Conservation (phyloP, 208 protist species). For the Trichomonas gallinae region DNA sequence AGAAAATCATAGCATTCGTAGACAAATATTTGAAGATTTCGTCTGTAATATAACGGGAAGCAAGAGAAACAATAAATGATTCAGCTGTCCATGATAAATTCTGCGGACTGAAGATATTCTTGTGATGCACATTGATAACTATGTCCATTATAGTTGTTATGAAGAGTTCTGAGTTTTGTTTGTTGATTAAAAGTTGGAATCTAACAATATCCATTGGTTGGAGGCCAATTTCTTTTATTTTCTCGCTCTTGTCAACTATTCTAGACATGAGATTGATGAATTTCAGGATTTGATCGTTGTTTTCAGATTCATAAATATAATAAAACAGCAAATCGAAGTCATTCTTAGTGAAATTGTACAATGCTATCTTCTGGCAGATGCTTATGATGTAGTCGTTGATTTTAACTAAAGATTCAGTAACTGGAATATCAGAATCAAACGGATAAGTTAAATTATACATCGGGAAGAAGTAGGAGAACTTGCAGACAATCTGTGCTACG, state of each 20-base stretch:
- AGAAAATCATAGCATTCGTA: not conserved
- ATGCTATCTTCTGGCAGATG: not conserved
- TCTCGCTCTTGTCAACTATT: not conserved
- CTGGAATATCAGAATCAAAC: not conserved
- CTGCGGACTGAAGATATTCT: not conserved
- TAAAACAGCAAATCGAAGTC: not conserved
- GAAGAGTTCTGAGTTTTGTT: not conserved
- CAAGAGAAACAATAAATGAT: not conserved
- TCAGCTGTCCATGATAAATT: not conserved
- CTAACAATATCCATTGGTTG: not conserved
- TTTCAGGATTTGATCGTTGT: not conserved
- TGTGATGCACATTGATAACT: not conserved
- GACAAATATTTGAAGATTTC: not conserved
- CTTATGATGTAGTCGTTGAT: not conserved
- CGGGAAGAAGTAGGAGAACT: not conserved
- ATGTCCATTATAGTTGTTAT: not conserved
- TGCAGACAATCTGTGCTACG: not conserved
- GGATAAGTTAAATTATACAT: not conserved
- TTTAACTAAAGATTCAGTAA: not conserved
- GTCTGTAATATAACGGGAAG: not conserved
- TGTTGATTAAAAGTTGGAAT: not conserved
- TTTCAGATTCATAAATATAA: not conserved
- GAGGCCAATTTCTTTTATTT: not conserved
- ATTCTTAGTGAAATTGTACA: not conserved
- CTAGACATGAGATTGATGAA: not conserved